phyloP scores from a whole-genome alignment of 176 grass and related monocot species.

The Hordeum vulgare region DNA sequence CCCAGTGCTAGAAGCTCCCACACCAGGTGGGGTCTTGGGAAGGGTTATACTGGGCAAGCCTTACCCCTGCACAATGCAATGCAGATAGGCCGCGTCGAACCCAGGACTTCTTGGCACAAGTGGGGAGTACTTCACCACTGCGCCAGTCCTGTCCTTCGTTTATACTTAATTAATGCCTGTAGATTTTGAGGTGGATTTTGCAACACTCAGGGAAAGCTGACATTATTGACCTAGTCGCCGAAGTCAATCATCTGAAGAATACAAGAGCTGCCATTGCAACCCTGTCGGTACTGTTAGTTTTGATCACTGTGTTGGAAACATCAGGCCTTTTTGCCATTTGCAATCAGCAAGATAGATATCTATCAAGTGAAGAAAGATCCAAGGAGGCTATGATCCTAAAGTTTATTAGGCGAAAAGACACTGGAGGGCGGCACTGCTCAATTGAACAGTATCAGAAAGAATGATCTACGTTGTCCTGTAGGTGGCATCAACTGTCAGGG shows the following conservation, averaged over 20 bases:
- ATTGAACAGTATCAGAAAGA: background rate
- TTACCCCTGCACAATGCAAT: too few species aligned
- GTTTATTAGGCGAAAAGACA: constrained; percentile 1
- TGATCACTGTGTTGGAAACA: background rate
- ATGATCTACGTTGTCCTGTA: background rate
- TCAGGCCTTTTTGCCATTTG: background rate
- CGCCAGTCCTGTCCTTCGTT: background rate
- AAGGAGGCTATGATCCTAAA: background rate
- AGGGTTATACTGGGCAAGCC: too few species aligned
- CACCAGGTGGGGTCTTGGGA: too few species aligned
- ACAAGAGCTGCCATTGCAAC: background rate
- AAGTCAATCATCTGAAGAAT: background rate
- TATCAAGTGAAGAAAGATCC: background rate
- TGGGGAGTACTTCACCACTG: too few species aligned
- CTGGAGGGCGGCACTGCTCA: background rate
- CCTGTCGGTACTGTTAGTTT: background rate
- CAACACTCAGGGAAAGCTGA: background rate
- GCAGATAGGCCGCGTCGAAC: too few species aligned
- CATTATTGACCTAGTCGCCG: background rate
- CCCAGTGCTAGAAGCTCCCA: too few species aligned
- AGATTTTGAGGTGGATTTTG: constrained; percentile 3
- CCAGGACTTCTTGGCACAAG: too few species aligned
- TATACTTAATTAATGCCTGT: constrained; percentile 12
- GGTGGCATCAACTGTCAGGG: background rate
- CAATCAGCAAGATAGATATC: background rate